Percentiles rank a stretch among this genome's conserved stretches.
These are phyloP conservation scores for Pseudopyricularia javanii DNA, from an alignment of 2,329 filamentous ascomycete genomes.

Conservation along the genomic window DNA sequence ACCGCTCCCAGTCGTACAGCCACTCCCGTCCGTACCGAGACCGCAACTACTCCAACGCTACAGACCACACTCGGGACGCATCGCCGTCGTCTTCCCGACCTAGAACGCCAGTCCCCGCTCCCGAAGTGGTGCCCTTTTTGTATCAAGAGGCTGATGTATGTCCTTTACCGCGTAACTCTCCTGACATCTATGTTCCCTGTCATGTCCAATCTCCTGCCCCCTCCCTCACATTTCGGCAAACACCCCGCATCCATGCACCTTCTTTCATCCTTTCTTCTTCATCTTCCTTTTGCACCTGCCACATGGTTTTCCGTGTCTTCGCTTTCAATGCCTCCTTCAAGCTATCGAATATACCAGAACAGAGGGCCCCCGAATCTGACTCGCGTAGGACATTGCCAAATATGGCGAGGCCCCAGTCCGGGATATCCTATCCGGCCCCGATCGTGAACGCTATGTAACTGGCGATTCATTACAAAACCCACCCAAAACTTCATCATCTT, in stretches of 20 bases:
- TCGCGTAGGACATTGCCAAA: constrained; percentile 54
- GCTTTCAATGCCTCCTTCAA: constrained; percentile 3
- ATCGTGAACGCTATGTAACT: constrained; percentile 53
- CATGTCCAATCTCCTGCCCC: neutral
- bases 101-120: constrained; percentile 74
- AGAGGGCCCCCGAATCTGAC: neutral
- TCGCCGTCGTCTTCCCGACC: constrained; percentile 70
- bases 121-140: constrained; percentile 93
- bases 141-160: constrained; percentile 76
- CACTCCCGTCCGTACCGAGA: constrained; percentile 51
- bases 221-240: neutral
- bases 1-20: constrained; percentile 51
- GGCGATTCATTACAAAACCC: constrained; percentile 32
- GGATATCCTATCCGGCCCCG: constrained; percentile 54
- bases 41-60: constrained; percentile 69
- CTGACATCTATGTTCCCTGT: constrained; percentile 3
- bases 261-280: constrained; percentile 5
- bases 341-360: constrained; percentile 2
- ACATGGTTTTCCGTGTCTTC: constrained; percentile 3
- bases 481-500: constrained; percentile 52
- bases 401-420: constrained; percentile 70
- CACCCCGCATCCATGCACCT: constrained; percentile 4
- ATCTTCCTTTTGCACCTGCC: constrained; percentile 8
- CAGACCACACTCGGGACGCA: constrained; percentile 58
- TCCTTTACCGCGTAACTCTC: constrained; percentile 10